Evolutionary conservation across 768 basidiomycete genomes (phyloP).

Genomic region (Termitomyces titanicus): DNA sequence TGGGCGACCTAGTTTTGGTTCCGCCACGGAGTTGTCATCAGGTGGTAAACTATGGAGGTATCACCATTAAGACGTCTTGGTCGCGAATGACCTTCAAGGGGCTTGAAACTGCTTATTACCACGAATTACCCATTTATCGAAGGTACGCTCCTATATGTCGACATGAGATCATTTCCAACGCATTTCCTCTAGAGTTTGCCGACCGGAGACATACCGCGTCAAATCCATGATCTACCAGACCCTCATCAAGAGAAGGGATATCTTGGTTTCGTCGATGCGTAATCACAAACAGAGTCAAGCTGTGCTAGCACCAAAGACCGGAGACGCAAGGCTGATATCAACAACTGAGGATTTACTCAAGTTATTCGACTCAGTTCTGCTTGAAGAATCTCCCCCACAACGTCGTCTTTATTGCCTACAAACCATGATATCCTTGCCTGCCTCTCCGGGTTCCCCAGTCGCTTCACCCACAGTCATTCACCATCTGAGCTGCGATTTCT

Average conservation of each 20-base stretch:
- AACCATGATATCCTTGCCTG: not conserved
- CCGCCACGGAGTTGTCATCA: constrained; percentile 83
- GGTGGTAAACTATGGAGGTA: constrained; percentile 75
- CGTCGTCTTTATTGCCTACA: constrained; percentile 18
- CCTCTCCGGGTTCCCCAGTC: not conserved
- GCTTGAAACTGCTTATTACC: constrained; percentile 53
- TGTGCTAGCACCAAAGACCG: not conserved
- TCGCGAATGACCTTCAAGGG: constrained; percentile 76
- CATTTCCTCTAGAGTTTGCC: constrained; percentile 58
- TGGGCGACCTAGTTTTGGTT: constrained; percentile 79
- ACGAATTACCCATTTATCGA: constrained; percentile 78
- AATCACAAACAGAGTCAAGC: not conserved
- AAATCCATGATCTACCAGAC: constrained; percentile 62
- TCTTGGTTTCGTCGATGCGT: not conserved
- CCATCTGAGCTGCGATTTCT: constrained; percentile 68
- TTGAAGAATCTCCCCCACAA: constrained; percentile 39
- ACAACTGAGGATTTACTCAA: constrained; percentile 34
- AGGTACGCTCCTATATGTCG: constrained; percentile 40
- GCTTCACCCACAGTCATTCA: constrained; percentile 14
- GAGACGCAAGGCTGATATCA: constrained; percentile 6
- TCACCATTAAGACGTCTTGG: constrained; percentile 85
- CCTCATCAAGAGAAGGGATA: constrained; percentile 31
- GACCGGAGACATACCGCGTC: constrained; percentile 72
- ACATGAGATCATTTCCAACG: not conserved
- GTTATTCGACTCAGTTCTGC: constrained; percentile 50